These are phyloP conservation scores for Capronia epimyces DNA, from an alignment of 2,329 filamentous ascomycete species.

Conservation along the genomic window DNA sequence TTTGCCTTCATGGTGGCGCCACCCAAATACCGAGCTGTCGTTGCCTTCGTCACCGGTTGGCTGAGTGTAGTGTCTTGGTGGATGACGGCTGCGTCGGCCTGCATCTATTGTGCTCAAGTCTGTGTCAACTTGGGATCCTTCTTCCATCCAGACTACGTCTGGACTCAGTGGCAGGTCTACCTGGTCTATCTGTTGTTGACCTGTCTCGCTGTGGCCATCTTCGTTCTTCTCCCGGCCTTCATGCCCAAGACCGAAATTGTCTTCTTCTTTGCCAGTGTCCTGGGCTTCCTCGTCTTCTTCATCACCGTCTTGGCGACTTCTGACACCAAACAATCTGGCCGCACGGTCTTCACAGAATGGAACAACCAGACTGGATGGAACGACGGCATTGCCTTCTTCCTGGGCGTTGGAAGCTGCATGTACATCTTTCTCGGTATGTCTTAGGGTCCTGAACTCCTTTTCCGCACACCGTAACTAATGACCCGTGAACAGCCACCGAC, in stretches of 20 bases:
- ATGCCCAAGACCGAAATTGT: too few species aligned
- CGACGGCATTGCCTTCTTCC: constrained; percentile 52
- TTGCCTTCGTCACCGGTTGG: constrained; percentile 30
- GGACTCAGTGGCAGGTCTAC: constrained; percentile 29
- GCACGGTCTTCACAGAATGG: constrained; percentile 53
- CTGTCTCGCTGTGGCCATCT: too few species aligned
- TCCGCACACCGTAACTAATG: too few species aligned
- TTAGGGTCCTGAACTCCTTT: too few species aligned
- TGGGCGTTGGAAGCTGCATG: constrained; percentile 34
- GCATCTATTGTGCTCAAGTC: constrained; percentile 26
- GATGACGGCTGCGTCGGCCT: constrained; percentile 25
- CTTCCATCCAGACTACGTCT: constrained; percentile 20
- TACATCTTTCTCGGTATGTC: constrained; percentile 30
- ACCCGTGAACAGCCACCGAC: too few species aligned
- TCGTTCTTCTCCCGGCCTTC: too few species aligned
- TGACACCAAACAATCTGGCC: constrained; percentile 37
- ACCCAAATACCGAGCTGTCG: constrained; percentile 10
- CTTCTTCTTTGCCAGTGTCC: too few species aligned
- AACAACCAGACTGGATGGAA: constrained; percentile 65
- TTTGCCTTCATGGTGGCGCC: constrained; percentile 31
- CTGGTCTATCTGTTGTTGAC: constrained; percentile 27
- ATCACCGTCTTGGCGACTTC: constrained; percentile 30
- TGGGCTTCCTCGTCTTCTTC: constrained; percentile 30
- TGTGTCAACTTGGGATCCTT: constrained; percentile 21
- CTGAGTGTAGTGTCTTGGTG: constrained; percentile 29